These are phyloP conservation scores for Talaromyces trachyspermus DNA, from an alignment of 495 filamentous ascomycete species.

Conservation along the genomic window DNA sequence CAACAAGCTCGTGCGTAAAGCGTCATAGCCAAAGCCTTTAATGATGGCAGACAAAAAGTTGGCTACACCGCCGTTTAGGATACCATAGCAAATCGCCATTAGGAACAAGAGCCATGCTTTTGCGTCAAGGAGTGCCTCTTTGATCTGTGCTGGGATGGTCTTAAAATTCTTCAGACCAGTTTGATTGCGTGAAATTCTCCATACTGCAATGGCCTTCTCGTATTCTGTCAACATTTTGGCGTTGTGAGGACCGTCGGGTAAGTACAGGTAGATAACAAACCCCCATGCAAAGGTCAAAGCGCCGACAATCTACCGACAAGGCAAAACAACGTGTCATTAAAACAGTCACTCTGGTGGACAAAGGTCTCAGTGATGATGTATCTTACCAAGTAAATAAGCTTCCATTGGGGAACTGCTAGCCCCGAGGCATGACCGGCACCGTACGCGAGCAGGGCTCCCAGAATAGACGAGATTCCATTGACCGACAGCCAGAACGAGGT, in stretches of 20 bases:
- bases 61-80: slow-evolving; percentile 39
- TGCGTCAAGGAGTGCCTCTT: slow-evolving; percentile 33
- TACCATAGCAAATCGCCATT: slow-evolving; percentile 31
- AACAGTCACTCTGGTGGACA: slow-evolving; percentile 16
- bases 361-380: slow-evolving; percentile 22
- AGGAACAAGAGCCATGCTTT: slow-evolving; percentile 30
- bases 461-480: slow-evolving; percentile 49
- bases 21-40: slow-evolving; percentile 34
- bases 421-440: slow-evolving; percentile 42
- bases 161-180: slow-evolving; percentile 42
- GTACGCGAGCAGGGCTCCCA: slow-evolving; percentile 47
- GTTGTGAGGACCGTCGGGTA: slow-evolving; percentile 37
- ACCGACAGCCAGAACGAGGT: slow-evolving; percentile 60
- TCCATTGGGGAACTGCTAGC: slow-evolving; percentile 40
- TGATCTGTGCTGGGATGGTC: slow-evolving; percentile 28
- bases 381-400: slow-evolving; percentile 46
- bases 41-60: slow-evolving; percentile 41
- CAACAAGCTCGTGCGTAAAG: slow-evolving; percentile 34
- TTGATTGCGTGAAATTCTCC: slow-evolving; percentile 37
- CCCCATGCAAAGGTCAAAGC: slow-evolving; percentile 40
- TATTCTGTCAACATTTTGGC: slow-evolving; percentile 35
- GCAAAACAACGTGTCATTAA: neutral
- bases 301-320: slow-evolving; percentile 33
- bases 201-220: slow-evolving; percentile 36
- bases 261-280: slow-evolving; percentile 27